phyloP scores from a whole-genome alignment of 116 monocot species.

The Trichopus zeylanicus region DNA sequence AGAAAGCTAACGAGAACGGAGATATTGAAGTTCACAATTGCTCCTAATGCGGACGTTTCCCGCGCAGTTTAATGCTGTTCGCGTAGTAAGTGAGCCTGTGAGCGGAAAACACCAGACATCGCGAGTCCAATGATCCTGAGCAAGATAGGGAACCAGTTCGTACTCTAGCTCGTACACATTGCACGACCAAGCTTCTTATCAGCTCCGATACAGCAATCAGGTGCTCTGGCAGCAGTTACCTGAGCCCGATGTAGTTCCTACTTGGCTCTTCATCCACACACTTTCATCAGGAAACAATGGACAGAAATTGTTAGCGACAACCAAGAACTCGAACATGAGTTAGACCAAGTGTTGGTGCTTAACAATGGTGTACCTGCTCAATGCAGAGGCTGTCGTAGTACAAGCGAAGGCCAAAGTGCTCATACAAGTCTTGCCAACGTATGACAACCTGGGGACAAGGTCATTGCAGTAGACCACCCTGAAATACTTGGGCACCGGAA shows the following conservation, averaged over 20 bases:
- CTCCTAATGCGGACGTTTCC: neutral
- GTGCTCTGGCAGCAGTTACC: constrained; percentile 17
- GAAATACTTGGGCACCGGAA: constrained; percentile 22
- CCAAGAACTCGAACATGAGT: neutral
- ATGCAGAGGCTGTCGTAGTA: constrained; percentile 35
- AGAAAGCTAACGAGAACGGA: no score
- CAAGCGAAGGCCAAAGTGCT: constrained; percentile 39
- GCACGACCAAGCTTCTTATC: constrained; percentile 18
- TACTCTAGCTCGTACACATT: constrained; percentile 30
- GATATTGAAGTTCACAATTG: no score
- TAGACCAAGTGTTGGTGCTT: neutral
- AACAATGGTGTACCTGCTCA: constrained; percentile 23
- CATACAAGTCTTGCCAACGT: constrained; percentile 28
- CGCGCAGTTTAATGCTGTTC: constrained; percentile 14
- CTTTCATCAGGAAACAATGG: constrained; percentile 1
- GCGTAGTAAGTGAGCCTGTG: constrained; percentile 43
- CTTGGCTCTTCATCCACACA: constrained; percentile 45
- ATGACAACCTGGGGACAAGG: constrained; percentile 36
- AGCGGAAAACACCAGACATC: constrained; percentile 44
- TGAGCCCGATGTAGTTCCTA: constrained; percentile 39
- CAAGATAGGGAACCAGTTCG: constrained; percentile 12
- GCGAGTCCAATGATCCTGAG: constrained; percentile 28
- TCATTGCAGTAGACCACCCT: constrained; percentile 52
- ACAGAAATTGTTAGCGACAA: neutral
- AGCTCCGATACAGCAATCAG: constrained; percentile 44